These are phyloP conservation scores for Lipomyces yamanashiensis DNA, from an alignment of 805 yeast genomes.

Conservation along the genomic window DNA sequence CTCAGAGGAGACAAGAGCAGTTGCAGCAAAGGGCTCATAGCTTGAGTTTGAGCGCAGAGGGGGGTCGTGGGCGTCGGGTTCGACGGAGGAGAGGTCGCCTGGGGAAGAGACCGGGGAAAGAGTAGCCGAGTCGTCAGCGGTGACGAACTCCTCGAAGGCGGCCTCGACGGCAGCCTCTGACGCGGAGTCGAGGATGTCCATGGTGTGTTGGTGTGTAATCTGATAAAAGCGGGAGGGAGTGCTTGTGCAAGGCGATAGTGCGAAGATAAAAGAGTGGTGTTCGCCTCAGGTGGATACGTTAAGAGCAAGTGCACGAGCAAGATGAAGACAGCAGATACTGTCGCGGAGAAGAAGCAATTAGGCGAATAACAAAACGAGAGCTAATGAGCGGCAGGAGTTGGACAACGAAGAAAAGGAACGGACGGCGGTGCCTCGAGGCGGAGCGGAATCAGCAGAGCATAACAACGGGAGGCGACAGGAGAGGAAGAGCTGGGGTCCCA, in stretches of 20 bases:
- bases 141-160: constrained; percentile 7
- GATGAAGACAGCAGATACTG: not conserved
- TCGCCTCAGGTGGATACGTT: not conserved
- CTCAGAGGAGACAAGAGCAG: not conserved
- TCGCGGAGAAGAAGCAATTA: not conserved
- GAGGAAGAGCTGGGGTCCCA: not conserved
- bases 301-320: not conserved
- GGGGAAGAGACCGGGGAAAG: constrained; percentile 28
- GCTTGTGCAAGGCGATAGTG: not conserved
- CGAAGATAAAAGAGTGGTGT: not conserved
- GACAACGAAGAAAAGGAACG: constrained; percentile 5
- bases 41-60: not conserved
- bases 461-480: not conserved
- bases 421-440: constrained; percentile 6
- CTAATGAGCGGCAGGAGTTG: constrained; percentile 7
- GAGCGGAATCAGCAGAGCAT: not conserved
- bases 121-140: constrained; percentile 26
- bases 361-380: not conserved
- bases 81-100: constrained; percentile 13
- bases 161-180: constrained; percentile 11
- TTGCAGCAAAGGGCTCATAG: not conserved
- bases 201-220: constrained; percentile 2
- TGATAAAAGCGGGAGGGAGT: not conserved
- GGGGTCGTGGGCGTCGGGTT: not conserved
- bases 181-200: not conserved